Evolutionary conservation across 169 alveolate species (phyloP).

Genomic region (Plasmodium chabaudi): DNA sequence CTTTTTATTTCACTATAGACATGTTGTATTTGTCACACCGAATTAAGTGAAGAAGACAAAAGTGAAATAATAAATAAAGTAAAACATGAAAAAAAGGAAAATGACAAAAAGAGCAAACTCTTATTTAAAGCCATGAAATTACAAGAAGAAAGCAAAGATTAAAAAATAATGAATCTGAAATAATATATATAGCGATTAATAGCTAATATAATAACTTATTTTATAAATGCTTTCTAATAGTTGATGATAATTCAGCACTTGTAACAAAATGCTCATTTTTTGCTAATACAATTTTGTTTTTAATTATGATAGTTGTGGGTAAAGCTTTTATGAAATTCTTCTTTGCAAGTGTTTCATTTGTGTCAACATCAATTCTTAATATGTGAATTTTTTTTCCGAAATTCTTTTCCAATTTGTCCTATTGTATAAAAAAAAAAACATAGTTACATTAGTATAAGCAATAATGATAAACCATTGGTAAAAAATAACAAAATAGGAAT

Average conservation of each 20-base stretch:
- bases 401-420: constrained; percentile 56
- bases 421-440: not conserved
- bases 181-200: not conserved
- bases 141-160: constrained; percentile 31
- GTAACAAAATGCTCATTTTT: constrained; percentile 45
- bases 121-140: constrained; percentile 68
- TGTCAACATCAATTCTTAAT: constrained; percentile 27
- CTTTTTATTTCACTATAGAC: constrained; percentile 29
- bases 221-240: constrained; percentile 48
- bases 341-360: constrained; percentile 40
- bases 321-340: constrained; percentile 25
- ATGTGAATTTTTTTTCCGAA: constrained; percentile 23
- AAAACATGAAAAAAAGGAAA: constrained; percentile 62
- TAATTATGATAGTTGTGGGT: constrained; percentile 63
- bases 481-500: not conserved
- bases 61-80: constrained; percentile 41
- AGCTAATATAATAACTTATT: not conserved
- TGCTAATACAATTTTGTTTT: constrained; percentile 42
- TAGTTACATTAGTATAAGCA: not conserved
- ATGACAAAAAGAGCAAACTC: constrained; percentile 70
- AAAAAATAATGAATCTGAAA: constrained; percentile 6
- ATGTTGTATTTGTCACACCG: constrained; percentile 72
- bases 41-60: constrained; percentile 48
- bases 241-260: constrained; percentile 26
- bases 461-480: not conserved